Evolutionary conservation across 140 eudicot species (phyloP), one percentile per base, ranked within the genome.

Genomic region (Anethum foeniculum): DNA sequence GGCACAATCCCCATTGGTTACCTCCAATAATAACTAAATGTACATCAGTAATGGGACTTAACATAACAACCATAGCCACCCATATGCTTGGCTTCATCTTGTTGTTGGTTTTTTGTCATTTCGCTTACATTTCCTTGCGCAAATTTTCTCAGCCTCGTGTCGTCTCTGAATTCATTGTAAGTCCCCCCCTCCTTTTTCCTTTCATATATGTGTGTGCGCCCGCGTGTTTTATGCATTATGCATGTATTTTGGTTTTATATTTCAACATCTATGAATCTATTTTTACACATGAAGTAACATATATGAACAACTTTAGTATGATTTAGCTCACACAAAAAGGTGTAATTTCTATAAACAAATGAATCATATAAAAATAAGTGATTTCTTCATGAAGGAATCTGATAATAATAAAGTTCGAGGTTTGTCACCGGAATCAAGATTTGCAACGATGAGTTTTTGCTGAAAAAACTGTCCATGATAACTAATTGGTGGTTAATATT

Each of bases 71-170:
- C 49, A 90, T 92, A 54, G 93, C 95, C 6, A 81, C 89, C 71
- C 88, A 92, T 82, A 92, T 92, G 93, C 84, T 92, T 67, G 80
- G 86, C 25, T 89, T 91, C 85, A 86, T 93, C 81, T 75, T 87
- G 21, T 78, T 83, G 13, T 75, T 93, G 62, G 90, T 89, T 19
- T 28, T 91, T 19, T 92, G 98, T 86, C 90, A 90, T 76, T 87
- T 86, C 80, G 77, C 91, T 80, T 96, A 92, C 85, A 78, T 90
- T 56, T 64, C 89, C 46, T 77, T 94, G 68, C 88, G 96, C 74
- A 93, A 91, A 49, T 72, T 85, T 47, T 85, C 97, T 0, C 97
- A 94, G 56, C 97, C 98, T 76, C 93, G 97, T 8, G 86, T 94
- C 82, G 86, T 94, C 64, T 92, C 98, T 27, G 97, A 94, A 85